Evolutionary conservation across 805 yeast genomes (phyloP).

Genomic region (Ogataea henricii): DNA sequence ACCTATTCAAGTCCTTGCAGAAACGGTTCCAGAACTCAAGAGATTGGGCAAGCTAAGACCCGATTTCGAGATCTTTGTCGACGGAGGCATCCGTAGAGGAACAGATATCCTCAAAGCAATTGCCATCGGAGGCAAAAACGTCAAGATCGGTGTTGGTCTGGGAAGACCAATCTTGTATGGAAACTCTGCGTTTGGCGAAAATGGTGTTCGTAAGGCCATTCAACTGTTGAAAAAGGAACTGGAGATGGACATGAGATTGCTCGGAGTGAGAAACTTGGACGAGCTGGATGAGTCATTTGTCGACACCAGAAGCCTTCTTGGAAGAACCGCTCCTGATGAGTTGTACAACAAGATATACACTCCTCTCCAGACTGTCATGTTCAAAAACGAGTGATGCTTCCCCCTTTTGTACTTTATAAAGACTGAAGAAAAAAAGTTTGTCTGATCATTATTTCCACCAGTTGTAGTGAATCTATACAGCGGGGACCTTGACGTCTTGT

Average conservation of each 20-base stretch:
- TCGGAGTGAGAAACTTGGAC: constrained; percentile 66
- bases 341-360: constrained; percentile 33
- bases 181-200: constrained; percentile 62
- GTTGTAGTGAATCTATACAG: not conserved
- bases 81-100: constrained; percentile 72
- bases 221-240: constrained; percentile 69
- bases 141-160: constrained; percentile 69
- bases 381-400: constrained; percentile 30
- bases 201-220: constrained; percentile 61
- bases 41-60: constrained; percentile 48
- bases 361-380: constrained; percentile 33
- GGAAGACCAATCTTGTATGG: constrained; percentile 71
- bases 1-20: constrained; percentile 73
- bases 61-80: constrained; percentile 59
- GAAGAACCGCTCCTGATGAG: constrained; percentile 35
- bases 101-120: constrained; percentile 66
- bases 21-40: constrained; percentile 55
- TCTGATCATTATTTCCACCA: not conserved
- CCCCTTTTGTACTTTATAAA: not conserved
- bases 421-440: not conserved
- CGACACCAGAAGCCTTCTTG: constrained; percentile 47
- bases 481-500: not conserved
- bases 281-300: constrained; percentile 63
- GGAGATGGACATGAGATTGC: constrained; percentile 73
- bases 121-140: constrained; percentile 70